A percentile compares a stretch with the other conserved stretches of the same genome.
These are phyloP conservation scores for Fusarium pilosicola DNA, from an alignment of 2,329 filamentous ascomycete genomes.

Conservation along the genomic window DNA sequence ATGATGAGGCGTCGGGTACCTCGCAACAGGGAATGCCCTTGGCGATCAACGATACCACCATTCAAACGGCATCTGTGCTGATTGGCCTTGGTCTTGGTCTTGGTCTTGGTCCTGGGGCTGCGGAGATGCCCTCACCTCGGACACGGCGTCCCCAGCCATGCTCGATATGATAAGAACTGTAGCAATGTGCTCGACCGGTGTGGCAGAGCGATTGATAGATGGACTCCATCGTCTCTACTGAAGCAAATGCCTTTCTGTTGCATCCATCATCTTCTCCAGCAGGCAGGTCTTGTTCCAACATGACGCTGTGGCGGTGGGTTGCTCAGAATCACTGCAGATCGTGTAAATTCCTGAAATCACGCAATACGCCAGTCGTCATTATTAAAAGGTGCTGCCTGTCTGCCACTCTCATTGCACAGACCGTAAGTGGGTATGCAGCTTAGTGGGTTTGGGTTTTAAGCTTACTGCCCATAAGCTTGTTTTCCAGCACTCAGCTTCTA, in stretches of 20 bases:
- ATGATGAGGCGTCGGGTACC: neutral
- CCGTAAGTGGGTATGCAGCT: neutral
- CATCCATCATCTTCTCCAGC: neutral
- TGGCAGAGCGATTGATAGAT: neutral
- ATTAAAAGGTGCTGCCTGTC: neutral
- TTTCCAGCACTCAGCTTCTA: slow-evolving; percentile 16
- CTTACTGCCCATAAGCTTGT: slow-evolving; percentile 30
- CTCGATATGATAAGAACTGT: neutral
- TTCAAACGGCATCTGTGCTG: neutral
- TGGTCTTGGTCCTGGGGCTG: neutral
- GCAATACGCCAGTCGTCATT: slow-evolving; percentile 6
- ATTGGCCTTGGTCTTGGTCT: slow-evolving; percentile 4
- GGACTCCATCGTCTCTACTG: neutral
- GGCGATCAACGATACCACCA: slow-evolving; percentile 10
- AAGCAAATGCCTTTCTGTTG: neutral
- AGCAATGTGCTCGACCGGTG: neutral
- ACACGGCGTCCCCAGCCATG: slow-evolving; percentile 12
- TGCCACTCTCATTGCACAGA: neutral
- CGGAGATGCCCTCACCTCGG: slow-evolving; percentile 7
- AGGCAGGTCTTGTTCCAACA: neutral
- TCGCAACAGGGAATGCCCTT: slow-evolving; percentile 1
- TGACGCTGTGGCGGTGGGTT: slow-evolving; percentile 7
- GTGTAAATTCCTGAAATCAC: slow-evolving; percentile 4
- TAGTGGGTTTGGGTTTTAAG: slow-evolving; percentile 17
- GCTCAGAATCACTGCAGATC: neutral